Evolutionary conservation across 2,329 filamentous ascomycete species (phyloP), one percentile per base, ranked within the genome.

Genomic region (Aspergillus viridinutans): DNA sequence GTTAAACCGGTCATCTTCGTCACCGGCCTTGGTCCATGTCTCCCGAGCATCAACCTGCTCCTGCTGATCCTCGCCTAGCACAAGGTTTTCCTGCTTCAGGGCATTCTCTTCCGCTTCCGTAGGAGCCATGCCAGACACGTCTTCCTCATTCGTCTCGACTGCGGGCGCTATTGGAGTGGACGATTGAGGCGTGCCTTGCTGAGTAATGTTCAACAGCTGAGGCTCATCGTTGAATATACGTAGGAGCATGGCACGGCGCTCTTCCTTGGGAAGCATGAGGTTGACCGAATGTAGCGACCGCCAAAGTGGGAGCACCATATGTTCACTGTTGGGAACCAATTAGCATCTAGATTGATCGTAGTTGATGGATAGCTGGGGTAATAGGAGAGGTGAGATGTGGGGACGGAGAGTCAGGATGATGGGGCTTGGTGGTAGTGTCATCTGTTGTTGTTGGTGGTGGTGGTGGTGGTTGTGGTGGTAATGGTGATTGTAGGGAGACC

Each of bases 191-290:
- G 52, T 55, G 14, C 55, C 55, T 20, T 61, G 47, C 45, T 62
- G 62, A 4, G 72, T 74, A 17, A 67, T 68, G 72, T 94, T 95
- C 61, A 96, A 83, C 50, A 96, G 81, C 3, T 90, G 90, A 0
- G 90, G 88, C 28, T 88, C 88, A 66, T 97, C 93, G 71, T 97
- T 95, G 78, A 88, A 99, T 59, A 99, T 81, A 23, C 94, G 83
- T 61, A 97, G 80, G 65, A 97, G 78, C 90, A 97, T 95, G 1
- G 94, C 94, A 25, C 86, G 88, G 17, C 94, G 85, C 64, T 99
- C 94, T 73, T 99, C 94, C 79, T 99, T 99, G 51, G 94, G 93
- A 69, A 99, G 81, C 94, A 99, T 99, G 54, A 99, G 84, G 73
- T 99, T 99, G 58, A 97, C 81, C 21, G 89, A 93, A 66, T 92